Base-by-base conservation (phyloP, 2,329 filamentous ascomycete species). In the Passalora sequoiae region DNA sequence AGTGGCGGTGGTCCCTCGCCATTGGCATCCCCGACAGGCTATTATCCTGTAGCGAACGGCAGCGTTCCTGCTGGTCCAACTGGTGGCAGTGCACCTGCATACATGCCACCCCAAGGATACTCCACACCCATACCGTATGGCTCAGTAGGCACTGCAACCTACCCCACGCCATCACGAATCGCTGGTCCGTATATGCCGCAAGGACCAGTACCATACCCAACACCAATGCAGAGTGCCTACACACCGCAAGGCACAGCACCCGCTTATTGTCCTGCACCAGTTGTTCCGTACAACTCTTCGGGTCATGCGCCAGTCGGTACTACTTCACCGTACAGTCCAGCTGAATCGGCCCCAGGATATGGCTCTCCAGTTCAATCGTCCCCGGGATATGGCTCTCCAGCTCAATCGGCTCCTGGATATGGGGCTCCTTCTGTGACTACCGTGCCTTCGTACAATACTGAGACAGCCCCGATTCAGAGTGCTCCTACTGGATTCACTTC, bases 41-140 rank as follows among this genome's bases (percentile, higher is more conserved):
- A 27, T 12, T 27, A 6, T 6, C 6, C 20, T 12, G 4, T 20
- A 8, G 17, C 20, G 3, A 21, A 21, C n/a, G 33, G n/a, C 8
- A 36, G 33, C 33, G 24, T 31, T 13, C 21, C 40, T 21, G 32
- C 38, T 37, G 37, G 40, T 20, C 22, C 44, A 29, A 30, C 37
- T 21, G 40, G 24, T 37, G 31, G 29, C 27, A 43, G 40, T 21
- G 42, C 29, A 6, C 22, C 42, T 27, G 15, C 31, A 15, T 44
- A 44, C 28, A n/a, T 19, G 10, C 22, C 37, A 16, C 16, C 37
- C 10, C 24, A 28, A 10, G 28, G 27, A n/a, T 28, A 39, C 4
- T 21, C 19, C 33, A 39, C 41, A 13, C 15, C 40, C 16, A 13
- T 13, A 8, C 24, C 32, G 13, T 31, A 21, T 33, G 31, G 32